Evolutionary conservation across 1,284 basidiomycete species (phyloP).

Genomic region (Cryptococcus sp.): DNA sequence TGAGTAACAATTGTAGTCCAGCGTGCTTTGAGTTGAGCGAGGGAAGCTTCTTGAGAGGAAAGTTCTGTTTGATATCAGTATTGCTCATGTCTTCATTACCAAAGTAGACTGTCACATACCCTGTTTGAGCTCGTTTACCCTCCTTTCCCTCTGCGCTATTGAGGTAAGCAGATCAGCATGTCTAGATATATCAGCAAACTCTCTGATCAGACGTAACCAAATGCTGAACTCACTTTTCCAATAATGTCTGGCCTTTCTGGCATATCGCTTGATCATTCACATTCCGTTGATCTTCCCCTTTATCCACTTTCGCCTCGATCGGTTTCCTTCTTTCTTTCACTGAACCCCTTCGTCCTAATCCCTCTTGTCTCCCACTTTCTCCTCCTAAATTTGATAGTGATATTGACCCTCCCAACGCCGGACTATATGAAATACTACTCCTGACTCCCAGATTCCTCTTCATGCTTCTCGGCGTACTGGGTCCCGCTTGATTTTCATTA

Average conservation of each 20-base stretch:
- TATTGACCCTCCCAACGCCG: background rate
- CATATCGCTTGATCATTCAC: background rate
- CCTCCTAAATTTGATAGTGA: background rate
- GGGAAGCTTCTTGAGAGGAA: constrained; percentile 28
- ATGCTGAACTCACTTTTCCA: constrained; percentile 19
- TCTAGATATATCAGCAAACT: constrained; percentile 13
- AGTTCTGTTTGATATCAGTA: constrained; percentile 24
- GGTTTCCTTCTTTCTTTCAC: too few relatives aligned
- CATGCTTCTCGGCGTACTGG: constrained; percentile 7
- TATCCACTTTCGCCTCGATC: background rate
- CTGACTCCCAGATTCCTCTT: constrained; percentile 2
- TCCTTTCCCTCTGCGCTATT: constrained; percentile 38
- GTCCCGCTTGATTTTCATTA: background rate
- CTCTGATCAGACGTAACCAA: background rate
- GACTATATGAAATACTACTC: constrained; percentile 17
- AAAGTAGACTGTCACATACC: constrained; percentile 15
- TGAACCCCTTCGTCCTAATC: too few relatives aligned
- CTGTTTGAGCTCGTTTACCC: constrained; percentile 36
- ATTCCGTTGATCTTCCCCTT: background rate
- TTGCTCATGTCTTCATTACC: background rate
- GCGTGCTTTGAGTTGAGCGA: constrained; percentile 27
- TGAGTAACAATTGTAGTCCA: constrained; percentile 34
- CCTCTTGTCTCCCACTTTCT: too few relatives aligned
- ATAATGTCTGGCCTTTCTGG: constrained; percentile 10
- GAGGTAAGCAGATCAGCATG: constrained; percentile 36